Evolutionary conservation across 768 basidiomycete species (phyloP), one percentile per base, ranked within the genome.

Genomic region (Collybiopsis luxurians): DNA sequence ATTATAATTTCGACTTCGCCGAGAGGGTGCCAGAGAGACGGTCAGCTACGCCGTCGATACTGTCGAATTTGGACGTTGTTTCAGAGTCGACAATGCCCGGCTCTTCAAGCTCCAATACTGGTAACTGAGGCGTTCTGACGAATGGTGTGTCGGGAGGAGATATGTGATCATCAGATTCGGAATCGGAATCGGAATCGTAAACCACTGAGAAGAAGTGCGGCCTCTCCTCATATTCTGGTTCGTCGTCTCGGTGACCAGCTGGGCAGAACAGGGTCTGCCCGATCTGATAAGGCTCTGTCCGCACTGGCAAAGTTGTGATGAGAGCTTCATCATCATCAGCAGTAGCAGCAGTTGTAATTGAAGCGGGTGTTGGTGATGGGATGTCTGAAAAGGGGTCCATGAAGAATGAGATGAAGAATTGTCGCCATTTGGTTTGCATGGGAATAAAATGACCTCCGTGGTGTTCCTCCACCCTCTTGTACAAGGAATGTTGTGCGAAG

Each of bases 121-220:
- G 50, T 23, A 51, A 34, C 26, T 51, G 31, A 39, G 50, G 50
- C 26, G 50, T 51, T 23, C 19, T 19, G 31, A 39, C 13, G 24
- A 38, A 51, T 21, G 50, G 50, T 51, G 50, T 51, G n/a, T 51
- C 50, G 9, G 50, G 50, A 24, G 50, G 50, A 38, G 50, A 51
- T 17, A 34, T 24, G 15, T 36, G 15, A 34, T 19, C 19, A 17
- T 13, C 34, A 34, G 36, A 27, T 24, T 51, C 50, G 24, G 13
- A 36, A 39, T 51, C 50, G 2, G 50, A 51, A 4, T 15, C 10
- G 13, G 36, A 26, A 17, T 51, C 50, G 19, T 51, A 51, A 23
- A 51, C 36, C 4, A 51, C 50, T 17, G 36, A 23, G 36, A 38
- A 51, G 21, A 49, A 27, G 28, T 48, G 34, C 10, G 28, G 48